Base-by-base conservation (phyloP, 352 stramenopile genomes). In the Hyaloperonospora arabidopsidis region DNA sequence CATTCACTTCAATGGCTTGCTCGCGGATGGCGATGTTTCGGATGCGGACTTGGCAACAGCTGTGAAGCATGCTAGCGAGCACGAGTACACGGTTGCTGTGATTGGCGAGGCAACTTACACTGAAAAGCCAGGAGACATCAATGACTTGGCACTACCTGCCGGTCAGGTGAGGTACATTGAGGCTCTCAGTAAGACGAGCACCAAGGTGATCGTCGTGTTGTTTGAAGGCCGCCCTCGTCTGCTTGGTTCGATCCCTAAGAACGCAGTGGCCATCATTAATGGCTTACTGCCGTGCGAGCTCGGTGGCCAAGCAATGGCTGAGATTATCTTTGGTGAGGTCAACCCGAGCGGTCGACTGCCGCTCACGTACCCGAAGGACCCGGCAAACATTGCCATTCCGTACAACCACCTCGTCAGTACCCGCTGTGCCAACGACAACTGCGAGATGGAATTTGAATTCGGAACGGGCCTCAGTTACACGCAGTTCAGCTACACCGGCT, bases 111-210 rank as follows among this genome's bases (percentile, higher is more conserved):
- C 44, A 7, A 61, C 70, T 0, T 96, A 95, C 57, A 68, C 86
- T 5, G 87, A 96, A 54, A 95, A 95, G 49, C 68, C 76, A 2
- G 87, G 87, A 2, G 87, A 96, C 54, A 89, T 96, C 43, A 60
- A 89, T 25, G 78, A 95, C 49, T 49, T 92, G 12, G 67, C 65
- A 0, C 61, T 95, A 7, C 70, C 86, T 0, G 15, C 36, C 1
- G 82, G 84, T 6, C 81, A 95, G 52, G 59, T 90, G 21, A 69
- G 73, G 45, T 95, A 94, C 45, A 72, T 95, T 11, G 63, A 71
- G 12, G 61, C 78, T 13, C 67, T 96, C 2, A 66, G 63, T 1
- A 67, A 64, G 1, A 89, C 78, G 2, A 71, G 72, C 11, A 88
- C 82, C 8, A 91, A 90, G 45, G 59, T 96, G n/a, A 72, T 95